Conservation (phyloP, 2,329 filamentous ascomycete genomes). For the Torrubiellomyces zombiae region DNA sequence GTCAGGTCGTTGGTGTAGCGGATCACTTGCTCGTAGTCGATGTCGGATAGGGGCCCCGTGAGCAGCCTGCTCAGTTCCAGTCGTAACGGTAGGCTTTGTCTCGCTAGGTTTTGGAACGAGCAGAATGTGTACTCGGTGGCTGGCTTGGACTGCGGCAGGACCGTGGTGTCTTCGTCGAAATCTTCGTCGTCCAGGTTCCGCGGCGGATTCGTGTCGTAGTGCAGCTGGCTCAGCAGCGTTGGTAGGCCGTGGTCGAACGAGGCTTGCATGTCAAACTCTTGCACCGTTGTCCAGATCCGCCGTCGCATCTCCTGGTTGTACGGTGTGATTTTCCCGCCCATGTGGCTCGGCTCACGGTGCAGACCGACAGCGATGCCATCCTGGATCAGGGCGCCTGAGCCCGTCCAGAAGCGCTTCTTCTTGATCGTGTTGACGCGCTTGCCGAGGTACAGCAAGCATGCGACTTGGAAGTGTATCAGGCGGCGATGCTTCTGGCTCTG, state of each 20-base stretch:
- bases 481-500: conserved; percentile 46
- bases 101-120: conserved; percentile 40
- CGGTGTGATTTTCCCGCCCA: conserved; percentile 35
- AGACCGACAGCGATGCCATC: conserved; percentile 42
- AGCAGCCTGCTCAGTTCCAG: conserved; percentile 40
- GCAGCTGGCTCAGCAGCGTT: conserved; percentile 37
- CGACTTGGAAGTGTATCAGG: conserved; percentile 43
- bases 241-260: conserved; percentile 44
- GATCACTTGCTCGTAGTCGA: conserved; percentile 46
- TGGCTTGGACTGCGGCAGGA: conserved; percentile 33
- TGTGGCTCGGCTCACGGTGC: conserved; percentile 40
- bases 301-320: conserved; percentile 47
- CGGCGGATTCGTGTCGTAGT: conserved; percentile 37
- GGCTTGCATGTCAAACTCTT: conserved; percentile 45
- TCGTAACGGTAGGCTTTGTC: conserved; percentile 37
- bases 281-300: conserved; percentile 43
- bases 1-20: conserved; percentile 44
- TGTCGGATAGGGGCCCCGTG: conserved; percentile 34
- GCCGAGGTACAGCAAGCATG: conserved; percentile 41
- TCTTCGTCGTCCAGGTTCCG: conserved; percentile 41
- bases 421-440: conserved; percentile 47
- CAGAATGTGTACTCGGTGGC: conserved; percentile 38
- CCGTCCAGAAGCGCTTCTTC: conserved; percentile 48
- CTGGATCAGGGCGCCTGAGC: conserved; percentile 36
- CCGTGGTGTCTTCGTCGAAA: conserved; percentile 35